phyloP scores from a whole-genome alignment of 257 asterid genomes.

The Lantana camara region DNA sequence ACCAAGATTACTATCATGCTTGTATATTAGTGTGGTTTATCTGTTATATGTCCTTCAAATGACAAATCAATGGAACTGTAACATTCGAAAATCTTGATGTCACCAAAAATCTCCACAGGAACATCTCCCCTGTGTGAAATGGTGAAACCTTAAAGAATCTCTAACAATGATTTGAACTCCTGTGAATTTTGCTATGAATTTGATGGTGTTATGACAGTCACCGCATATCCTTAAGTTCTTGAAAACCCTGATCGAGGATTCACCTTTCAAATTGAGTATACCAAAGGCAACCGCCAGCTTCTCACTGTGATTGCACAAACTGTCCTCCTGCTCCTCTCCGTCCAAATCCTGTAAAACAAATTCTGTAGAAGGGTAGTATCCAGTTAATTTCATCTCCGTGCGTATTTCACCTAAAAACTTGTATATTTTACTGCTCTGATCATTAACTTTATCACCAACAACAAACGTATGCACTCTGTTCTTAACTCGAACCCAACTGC shows the following conservation, averaged over 20 bases:
- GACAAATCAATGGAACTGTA: not conserved
- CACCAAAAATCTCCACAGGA: conserved; percentile 60
- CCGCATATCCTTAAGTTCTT: conserved; percentile 63
- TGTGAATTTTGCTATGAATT: conserved; percentile 40
- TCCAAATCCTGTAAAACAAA: conserved; percentile 70
- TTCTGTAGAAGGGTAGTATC: conserved; percentile 56
- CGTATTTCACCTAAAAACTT: conserved; percentile 55
- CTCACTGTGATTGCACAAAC: conserved; percentile 76
- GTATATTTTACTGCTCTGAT: conserved; percentile 38
- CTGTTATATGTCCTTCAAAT: conserved; percentile 2
- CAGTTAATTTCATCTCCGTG: conserved; percentile 57
- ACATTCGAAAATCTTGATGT: not conserved
- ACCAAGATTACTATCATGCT: conserved; percentile 35
- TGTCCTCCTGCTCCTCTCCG: conserved; percentile 65
- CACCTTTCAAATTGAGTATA: conserved; percentile 60
- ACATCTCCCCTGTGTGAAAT: conserved; percentile 47
- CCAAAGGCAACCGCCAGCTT: conserved; percentile 79
- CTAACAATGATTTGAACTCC: conserved; percentile 46
- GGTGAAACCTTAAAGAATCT: conserved; percentile 61
- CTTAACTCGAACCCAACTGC: conserved; percentile 73
- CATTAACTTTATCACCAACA: conserved; percentile 55
- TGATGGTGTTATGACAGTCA: conserved; percentile 57
- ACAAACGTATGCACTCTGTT: conserved; percentile 57
- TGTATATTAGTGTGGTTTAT: conserved; percentile 45
- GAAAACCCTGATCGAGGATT: conserved; percentile 56